phyloP scores from a whole-genome alignment of 108 stramenopile genomes.

The Nitzschia inconspicua region DNA sequence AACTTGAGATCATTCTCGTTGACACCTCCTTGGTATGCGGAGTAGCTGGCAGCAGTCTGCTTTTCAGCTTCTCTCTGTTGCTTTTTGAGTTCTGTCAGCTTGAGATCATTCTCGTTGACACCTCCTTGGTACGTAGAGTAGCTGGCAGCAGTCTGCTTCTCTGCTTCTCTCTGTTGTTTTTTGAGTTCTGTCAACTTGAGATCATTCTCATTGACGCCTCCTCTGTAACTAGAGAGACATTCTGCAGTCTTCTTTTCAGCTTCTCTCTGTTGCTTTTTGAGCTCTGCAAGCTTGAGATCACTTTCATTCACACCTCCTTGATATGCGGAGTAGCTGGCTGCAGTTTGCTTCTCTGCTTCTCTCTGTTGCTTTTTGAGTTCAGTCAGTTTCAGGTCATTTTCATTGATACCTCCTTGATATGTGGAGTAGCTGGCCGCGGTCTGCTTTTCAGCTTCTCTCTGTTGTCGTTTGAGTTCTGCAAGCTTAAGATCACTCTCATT shows the following conservation, averaged over 20 bases:
- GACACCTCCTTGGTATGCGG: conserved; percentile 10
- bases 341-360: background rate
- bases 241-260: background rate
- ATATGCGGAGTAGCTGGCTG: background rate
- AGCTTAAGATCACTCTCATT: conserved; percentile 3
- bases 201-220: conserved; percentile 4
- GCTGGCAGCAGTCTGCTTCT: background rate
- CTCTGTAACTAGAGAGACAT: background rate
- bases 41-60: background rate
- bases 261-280: background rate
- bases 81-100: conserved; percentile 4
- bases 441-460: background rate
- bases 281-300: background rate
- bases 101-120: conserved; percentile 4
- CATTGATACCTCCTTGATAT: background rate
- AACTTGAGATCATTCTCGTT: conserved; percentile 11
- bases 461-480: background rate
- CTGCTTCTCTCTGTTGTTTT: background rate
- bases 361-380: background rate
- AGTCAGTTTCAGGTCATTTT: background rate
- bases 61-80: conserved; percentile 7
- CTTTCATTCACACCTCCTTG: background rate
- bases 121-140: conserved; percentile 1
- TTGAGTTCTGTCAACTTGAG: conserved; percentile 1
- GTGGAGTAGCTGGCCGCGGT: background rate